These are phyloP conservation scores for Cryphonectria carpinicola DNA, from an alignment of 2,329 filamentous ascomycete genomes.

Conservation along the genomic window DNA sequence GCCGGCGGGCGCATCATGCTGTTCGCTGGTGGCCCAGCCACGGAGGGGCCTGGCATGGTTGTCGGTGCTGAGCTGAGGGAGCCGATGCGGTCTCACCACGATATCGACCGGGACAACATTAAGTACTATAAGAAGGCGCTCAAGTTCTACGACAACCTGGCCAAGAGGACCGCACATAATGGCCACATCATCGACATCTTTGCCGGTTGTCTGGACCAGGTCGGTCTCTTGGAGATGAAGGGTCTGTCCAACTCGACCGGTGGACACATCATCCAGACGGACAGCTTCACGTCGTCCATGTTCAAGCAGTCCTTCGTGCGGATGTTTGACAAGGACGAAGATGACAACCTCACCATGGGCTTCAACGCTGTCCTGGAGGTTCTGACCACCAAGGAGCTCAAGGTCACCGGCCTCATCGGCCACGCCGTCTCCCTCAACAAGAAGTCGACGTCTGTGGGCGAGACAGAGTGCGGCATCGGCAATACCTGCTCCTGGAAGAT, in stretches of 20 bases:
- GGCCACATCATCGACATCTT: slow-evolving; percentile 98
- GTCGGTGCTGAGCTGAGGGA: slow-evolving; percentile 95
- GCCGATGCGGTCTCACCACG: slow-evolving; percentile 96
- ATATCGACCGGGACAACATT: slow-evolving; percentile 98
- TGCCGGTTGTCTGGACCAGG: slow-evolving; percentile 94
- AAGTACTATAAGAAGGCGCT: slow-evolving; percentile 99
- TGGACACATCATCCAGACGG: slow-evolving; percentile 96
- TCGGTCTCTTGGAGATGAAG: slow-evolving; percentile 98
- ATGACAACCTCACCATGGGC: slow-evolving; percentile 95
- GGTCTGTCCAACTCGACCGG: slow-evolving; percentile 93
- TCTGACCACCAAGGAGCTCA: slow-evolving; percentile 95
- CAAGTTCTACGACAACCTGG: slow-evolving; percentile 96
- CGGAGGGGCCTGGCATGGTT: slow-evolving; percentile 95
- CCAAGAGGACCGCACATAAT: slow-evolving; percentile 93
- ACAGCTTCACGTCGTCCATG: slow-evolving; percentile 98
- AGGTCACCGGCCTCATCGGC: slow-evolving; percentile 95
- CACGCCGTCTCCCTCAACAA: slow-evolving; percentile 97
- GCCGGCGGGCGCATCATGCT: slow-evolving; percentile 95
- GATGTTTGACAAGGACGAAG: slow-evolving; percentile 94
- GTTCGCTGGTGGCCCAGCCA: slow-evolving; percentile 92
- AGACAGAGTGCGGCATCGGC: slow-evolving; percentile 97
- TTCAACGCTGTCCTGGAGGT: slow-evolving; percentile 98
- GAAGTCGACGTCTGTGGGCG: slow-evolving; percentile 94
- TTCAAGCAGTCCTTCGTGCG: slow-evolving; percentile 98
- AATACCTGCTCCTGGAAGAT: slow-evolving; percentile 99